Evolutionary conservation across 306 rosid species (phyloP), one percentile per base, ranked within the genome.

Genomic region (Quercus parvula): DNA sequence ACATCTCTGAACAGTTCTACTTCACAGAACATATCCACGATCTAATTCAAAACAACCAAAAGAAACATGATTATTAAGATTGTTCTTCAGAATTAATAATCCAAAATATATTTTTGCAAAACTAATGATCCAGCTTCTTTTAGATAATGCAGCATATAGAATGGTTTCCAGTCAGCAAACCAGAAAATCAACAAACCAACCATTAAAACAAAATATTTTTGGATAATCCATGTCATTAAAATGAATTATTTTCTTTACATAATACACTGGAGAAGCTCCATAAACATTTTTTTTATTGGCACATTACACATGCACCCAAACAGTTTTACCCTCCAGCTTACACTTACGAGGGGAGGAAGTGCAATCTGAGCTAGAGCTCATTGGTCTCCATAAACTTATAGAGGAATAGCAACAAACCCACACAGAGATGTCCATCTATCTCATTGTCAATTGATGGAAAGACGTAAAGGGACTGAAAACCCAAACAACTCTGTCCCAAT

Each of bases 1-100:
- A 86, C 89, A 54, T 31, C 38, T 66, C 76, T 83, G 27, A 55
- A 46, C 46, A 80, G 75, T 77, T 86, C 86, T 79, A 83, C 89
- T 73, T 83, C 85, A 80, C 24, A 35, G 71, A 77, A 76, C 89
- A 86, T 86, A 62, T 20, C 73, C 57, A 33, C 74, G 19, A 77
- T 79, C 86, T 66, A 77, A 20, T 78, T 52, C 74, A 71, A 73
- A 75, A 46, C 5, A 17, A 64, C 15, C 58, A 75, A 72, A 71
- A 5, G 31, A 51, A 56, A 64, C 52, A 52, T n/a, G 56, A 70
- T 81, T 30, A 58, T 55, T 10, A 66, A 54, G 3, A 24, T 35
- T 51, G 52, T 56, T 58, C 35, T 11, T 5, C 55, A 27, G 33
- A 61, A 19, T 72, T 52, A 13, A 72, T 55, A 52, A 44, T 55